phyloP scores from a whole-genome alignment of 176 grass and related monocot genomes.

The Dendrocalamus sinicus region DNA sequence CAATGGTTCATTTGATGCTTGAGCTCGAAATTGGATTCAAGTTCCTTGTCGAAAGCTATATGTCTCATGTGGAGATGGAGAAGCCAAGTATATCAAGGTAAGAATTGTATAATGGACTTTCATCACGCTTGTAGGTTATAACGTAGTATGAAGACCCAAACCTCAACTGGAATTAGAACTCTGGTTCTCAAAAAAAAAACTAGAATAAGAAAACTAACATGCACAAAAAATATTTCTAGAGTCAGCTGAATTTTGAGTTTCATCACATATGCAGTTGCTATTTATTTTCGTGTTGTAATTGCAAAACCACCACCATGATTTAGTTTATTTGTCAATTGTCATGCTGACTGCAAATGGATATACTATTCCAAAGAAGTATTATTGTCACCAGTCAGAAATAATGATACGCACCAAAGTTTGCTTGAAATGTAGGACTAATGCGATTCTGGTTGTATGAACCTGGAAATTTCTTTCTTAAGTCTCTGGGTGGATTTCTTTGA shows the following conservation, averaged over 20 bases:
- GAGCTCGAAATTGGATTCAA: constrained; percentile 99
- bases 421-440: too few relatives aligned
- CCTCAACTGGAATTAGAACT: not conserved
- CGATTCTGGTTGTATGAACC: not conserved
- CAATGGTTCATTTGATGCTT: constrained; percentile 76
- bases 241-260: not conserved
- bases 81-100: constrained; percentile 97
- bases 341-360: too few relatives aligned
- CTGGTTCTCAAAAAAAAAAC: not conserved
- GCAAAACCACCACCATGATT: not conserved
- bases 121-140: too few relatives aligned
- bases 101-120: too few relatives aligned
- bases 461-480: too few relatives aligned
- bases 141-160: not conserved
- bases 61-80: constrained; percentile 84
- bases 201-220: not conserved
- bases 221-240: not conserved
- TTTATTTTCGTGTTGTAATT: not conserved
- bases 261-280: not conserved
- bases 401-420: too few relatives aligned
- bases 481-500: not conserved
- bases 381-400: too few relatives aligned
- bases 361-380: too few relatives aligned
- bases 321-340: too few relatives aligned
- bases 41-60: constrained; percentile 86